Base-by-base conservation (phyloP, 2,329 filamentous ascomycete species). In the Fusarium compactum region DNA sequence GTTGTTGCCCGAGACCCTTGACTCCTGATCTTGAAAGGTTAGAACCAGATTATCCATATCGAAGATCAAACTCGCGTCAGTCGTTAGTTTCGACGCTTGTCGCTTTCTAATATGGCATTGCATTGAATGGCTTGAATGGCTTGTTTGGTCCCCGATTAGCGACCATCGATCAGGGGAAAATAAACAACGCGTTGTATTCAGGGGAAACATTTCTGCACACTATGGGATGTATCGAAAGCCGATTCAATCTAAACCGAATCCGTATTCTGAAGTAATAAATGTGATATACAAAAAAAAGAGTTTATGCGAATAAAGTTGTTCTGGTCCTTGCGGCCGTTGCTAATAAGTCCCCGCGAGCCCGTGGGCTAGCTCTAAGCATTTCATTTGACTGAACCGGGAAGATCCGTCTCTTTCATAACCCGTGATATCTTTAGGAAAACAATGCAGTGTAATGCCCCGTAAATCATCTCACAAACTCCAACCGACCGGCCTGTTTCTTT, bases 341-440 rank as follows among this genome's bases (percentile, higher is more conserved):
- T 63, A 58, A 44, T 63, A 63, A 29, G 46, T 63, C 62, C 62
- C 53, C 34, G 46, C 43, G 27, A 47, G 57, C 62, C 67, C n/a
- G 14, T 41, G 18, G 48, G 51, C 67, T 53, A 45, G 55, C 57
- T 65, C 57, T 56, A 54, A 47, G 54, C 60, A 57, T 34, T 38
- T 51, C 59, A 57, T 34, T 41, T 32, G 50, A 53, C 47, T 62
- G n/a, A 58, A 41, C 53, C 48, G 50, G 59, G 54, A 45, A 56
- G 40, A 65, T 56, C 32, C 48, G 61, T 73, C 60, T 64, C 54
- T 67, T 55, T 52, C 43, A 48, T 58, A 64, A 47, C 48, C 48
- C 53, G 41, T 69, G 61, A 71, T 70, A 76, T 77, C 72, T 77
- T 77, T 34, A 77, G 69, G 62, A 66, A 69, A 66, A 61, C 29